These are phyloP conservation scores for Aspergillus avenaceus DNA, from an alignment of 495 filamentous ascomycete species.

Conservation along the genomic window DNA sequence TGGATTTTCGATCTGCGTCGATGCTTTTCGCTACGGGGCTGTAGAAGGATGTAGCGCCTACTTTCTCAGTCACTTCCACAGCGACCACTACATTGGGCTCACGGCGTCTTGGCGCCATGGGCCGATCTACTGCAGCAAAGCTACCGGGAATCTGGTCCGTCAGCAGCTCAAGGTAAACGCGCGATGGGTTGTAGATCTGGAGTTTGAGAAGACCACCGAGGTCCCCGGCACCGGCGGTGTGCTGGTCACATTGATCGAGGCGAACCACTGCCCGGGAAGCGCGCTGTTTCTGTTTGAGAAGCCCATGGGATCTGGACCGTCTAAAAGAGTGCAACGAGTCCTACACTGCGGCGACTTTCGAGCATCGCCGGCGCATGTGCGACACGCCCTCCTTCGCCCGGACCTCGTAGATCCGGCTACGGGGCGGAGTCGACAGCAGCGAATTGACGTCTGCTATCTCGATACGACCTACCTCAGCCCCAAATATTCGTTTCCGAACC, in stretches of 20 bases:
- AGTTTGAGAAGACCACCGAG: slow-evolving; percentile 78
- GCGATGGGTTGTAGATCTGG: slow-evolving; percentile 78
- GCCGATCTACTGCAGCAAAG: slow-evolving; percentile 91
- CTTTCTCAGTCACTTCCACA: slow-evolving; percentile 97
- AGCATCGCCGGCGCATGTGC: slow-evolving; percentile 80
- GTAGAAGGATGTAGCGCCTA: slow-evolving; percentile 91
- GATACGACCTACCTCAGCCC: slow-evolving; percentile 97
- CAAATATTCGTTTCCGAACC: slow-evolving; percentile 89
- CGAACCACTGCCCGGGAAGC: slow-evolving; percentile 95
- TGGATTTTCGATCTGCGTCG: slow-evolving; percentile 86
- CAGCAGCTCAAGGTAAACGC: slow-evolving; percentile 81
- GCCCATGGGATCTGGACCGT: slow-evolving; percentile 52
- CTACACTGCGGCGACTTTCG: slow-evolving; percentile 96
- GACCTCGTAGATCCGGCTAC: slow-evolving; percentile 63
- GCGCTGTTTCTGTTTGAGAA: slow-evolving; percentile 94
- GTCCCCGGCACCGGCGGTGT: slow-evolving; percentile 77
- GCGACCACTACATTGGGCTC: slow-evolving; percentile 92
- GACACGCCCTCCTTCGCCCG: slow-evolving; percentile 75
- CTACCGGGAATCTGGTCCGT: slow-evolving; percentile 85
- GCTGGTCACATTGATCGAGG: slow-evolving; percentile 87
- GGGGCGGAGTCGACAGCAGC: slow-evolving; percentile 71
- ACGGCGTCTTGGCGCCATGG: slow-evolving; percentile 87
- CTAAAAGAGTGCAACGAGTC: slow-evolving; percentile 63
- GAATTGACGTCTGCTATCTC: slow-evolving; percentile 90
- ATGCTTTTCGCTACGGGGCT: slow-evolving; percentile 93